phyloP scores from a whole-genome alignment of 768 basidiomycete genomes.

The Dentipellis fragilis region DNA sequence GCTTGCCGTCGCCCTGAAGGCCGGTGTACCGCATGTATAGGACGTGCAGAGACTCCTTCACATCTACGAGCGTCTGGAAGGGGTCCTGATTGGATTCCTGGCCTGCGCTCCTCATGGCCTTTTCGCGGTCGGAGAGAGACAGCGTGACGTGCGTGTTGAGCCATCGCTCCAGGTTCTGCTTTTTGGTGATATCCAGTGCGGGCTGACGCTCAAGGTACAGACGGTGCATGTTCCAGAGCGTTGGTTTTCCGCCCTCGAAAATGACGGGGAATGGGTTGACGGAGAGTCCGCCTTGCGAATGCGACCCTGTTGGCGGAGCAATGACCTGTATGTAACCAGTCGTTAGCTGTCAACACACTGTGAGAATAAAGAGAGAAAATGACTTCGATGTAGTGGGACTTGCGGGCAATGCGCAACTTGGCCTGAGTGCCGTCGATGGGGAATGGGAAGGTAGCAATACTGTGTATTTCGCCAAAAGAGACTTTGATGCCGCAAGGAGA shows the following conservation, averaged over 20 bases:
- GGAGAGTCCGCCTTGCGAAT: constrained; percentile 12
- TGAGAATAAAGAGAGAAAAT: neutral
- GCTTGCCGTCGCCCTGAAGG: constrained; percentile 9
- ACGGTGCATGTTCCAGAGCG: constrained; percentile 29
- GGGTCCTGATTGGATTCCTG: constrained; percentile 9
- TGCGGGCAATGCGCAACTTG: constrained; percentile 41
- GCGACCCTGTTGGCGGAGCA: constrained; percentile 11
- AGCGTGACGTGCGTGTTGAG: constrained; percentile 21
- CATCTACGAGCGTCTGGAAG: constrained; percentile 19
- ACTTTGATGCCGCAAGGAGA: constrained; percentile 26
- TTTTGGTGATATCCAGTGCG: constrained; percentile 17
- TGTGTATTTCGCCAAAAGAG: constrained; percentile 16
- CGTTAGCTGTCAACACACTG: neutral
- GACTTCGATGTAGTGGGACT: constrained; percentile 39
- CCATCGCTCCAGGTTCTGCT: constrained; percentile 23
- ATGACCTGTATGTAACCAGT: constrained; percentile 24
- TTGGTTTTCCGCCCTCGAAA: neutral
- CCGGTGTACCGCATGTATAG: constrained; percentile 21
- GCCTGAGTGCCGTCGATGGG: constrained; percentile 30
- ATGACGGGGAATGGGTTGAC: constrained; percentile 22
- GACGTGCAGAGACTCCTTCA: constrained; percentile 24
- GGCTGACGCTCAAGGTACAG: constrained; percentile 28
- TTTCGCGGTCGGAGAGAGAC: constrained; percentile 25
- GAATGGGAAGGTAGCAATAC: constrained; percentile 30
- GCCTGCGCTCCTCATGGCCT: constrained; percentile 1